Percentiles rank a stretch among this genome's conserved stretches.
Evolutionary conservation across 23 red algal species (phyloP).

Genomic region (Gracilariopsis chorda): DNA sequence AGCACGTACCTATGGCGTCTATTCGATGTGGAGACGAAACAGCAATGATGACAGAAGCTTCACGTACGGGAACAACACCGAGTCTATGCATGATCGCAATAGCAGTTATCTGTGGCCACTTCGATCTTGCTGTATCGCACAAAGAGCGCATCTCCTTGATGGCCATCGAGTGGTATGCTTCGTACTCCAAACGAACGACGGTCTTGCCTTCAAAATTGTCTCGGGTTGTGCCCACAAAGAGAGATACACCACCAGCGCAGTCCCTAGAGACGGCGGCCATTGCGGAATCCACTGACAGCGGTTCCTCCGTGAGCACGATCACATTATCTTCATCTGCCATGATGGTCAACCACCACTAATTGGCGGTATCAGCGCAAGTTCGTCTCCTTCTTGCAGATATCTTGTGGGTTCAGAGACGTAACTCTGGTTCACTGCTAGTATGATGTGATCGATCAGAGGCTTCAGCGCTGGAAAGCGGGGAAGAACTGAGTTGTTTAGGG

Average conservation of each 20-base stretch:
- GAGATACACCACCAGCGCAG: constrained; percentile 54
- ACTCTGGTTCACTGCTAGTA: constrained; percentile 60
- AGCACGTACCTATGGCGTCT: constrained; percentile 83
- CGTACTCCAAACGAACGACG: constrained; percentile 81
- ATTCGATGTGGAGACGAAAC: constrained; percentile 79
- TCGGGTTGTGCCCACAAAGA: constrained; percentile 85
- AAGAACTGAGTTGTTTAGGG: background rate
- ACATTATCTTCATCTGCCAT: background rate
- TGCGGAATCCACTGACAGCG: constrained; percentile 7
- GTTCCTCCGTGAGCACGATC: constrained; percentile 41
- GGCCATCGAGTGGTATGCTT: constrained; percentile 83
- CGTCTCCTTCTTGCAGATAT: constrained; percentile 45
- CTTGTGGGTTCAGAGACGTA: constrained; percentile 10
- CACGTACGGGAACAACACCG: constrained; percentile 72
- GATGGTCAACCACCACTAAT: constrained; percentile 62
- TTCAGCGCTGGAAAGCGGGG: background rate
- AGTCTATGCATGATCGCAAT: constrained; percentile 75
- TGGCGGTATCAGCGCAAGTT: constrained; percentile 78
- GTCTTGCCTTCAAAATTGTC: constrained; percentile 76
- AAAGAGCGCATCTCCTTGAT: constrained; percentile 72
- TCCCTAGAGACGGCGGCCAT: constrained; percentile 3
- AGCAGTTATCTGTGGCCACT: constrained; percentile 36
- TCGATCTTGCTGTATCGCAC: constrained; percentile 15
- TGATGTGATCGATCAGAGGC: constrained; percentile 1
- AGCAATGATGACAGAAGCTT: constrained; percentile 86